Percentiles rank a stretch among this genome's conserved stretches.
These are phyloP conservation scores for Alternaria gansuensis DNA, from an alignment of 2,329 filamentous ascomycete genomes.

Conservation along the genomic window DNA sequence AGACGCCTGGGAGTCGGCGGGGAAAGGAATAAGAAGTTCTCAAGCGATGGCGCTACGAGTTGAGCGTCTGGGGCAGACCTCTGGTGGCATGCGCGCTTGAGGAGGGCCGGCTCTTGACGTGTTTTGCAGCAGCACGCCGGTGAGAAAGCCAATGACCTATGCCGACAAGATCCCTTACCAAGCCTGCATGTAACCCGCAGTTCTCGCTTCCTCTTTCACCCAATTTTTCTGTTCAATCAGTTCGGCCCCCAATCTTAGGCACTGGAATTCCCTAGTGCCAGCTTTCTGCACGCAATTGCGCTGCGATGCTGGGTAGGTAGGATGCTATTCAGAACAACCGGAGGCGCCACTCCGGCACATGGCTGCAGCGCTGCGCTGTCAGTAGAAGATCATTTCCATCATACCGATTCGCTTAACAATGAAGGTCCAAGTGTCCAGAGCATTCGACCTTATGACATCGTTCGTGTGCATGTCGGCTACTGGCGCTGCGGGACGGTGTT, in stretches of 20 bases:
- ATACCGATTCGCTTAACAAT: neutral
- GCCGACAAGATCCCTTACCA: slow-evolving; percentile 45
- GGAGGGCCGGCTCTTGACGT: slow-evolving; percentile 48
- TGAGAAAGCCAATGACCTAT: slow-evolving; percentile 48
- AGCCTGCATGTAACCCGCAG: slow-evolving; percentile 46
- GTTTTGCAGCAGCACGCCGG: slow-evolving; percentile 46
- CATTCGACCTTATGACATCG: slow-evolving; percentile 27
- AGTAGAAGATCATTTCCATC: slow-evolving; percentile 7
- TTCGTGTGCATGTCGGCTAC: slow-evolving; percentile 25
- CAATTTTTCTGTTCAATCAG: slow-evolving; percentile 28
- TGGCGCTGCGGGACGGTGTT: slow-evolving; percentile 27
- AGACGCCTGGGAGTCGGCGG: slow-evolving; percentile 23
- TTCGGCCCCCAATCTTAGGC: slow-evolving; percentile 44
- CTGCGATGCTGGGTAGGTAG: slow-evolving; percentile 20
- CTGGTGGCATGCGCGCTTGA: slow-evolving; percentile 35
- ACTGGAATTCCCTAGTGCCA: slow-evolving; percentile 24
- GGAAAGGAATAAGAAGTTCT: slow-evolving; percentile 21
- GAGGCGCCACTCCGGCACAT: slow-evolving; percentile 25
- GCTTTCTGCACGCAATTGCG: slow-evolving; percentile 22
- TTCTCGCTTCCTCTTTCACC: slow-evolving; percentile 38
- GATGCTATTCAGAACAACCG: slow-evolving; percentile 21
- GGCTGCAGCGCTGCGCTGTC: slow-evolving; percentile 18
- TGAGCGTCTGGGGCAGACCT: slow-evolving; percentile 40
- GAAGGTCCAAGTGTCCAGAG: slow-evolving; percentile 12
- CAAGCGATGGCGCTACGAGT: slow-evolving; percentile 42